Conservation (phyloP, 2,329 filamentous ascomycete genomes). For the Pezicula rhizophila region DNA sequence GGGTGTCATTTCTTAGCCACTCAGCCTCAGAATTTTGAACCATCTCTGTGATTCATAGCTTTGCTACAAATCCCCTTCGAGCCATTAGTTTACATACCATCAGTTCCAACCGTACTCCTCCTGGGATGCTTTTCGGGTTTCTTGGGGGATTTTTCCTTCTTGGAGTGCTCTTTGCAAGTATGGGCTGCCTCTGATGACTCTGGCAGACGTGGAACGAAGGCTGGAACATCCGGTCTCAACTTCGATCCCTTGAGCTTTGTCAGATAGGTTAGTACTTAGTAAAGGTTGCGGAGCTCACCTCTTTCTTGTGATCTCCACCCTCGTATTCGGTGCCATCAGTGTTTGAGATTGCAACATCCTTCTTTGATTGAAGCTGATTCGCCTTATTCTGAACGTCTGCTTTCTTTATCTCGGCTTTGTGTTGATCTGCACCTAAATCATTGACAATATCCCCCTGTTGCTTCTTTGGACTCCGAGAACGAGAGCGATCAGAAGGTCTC, state of each 20-base stretch:
- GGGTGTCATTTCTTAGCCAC: background rate
- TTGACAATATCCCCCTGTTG: conserved; percentile 22
- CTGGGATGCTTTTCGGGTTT: conserved; percentile 8
- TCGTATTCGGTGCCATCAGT: conserved; percentile 1
- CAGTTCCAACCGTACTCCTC: conserved; percentile 4
- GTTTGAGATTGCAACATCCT: conserved; percentile 5
- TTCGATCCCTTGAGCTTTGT: conserved; percentile 17
- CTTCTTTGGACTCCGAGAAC: conserved; percentile 21
- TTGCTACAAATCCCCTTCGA: too few species aligned
- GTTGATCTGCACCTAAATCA: conserved; percentile 17
- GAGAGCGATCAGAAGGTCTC: conserved; percentile 17
- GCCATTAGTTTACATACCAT: too few species aligned
- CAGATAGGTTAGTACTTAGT: background rate
- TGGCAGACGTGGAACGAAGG: conserved; percentile 28
- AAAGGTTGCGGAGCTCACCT: conserved; percentile 19
- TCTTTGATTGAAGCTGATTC: conserved; percentile 13
- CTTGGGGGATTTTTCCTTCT: conserved; percentile 17
- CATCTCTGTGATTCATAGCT: background rate
- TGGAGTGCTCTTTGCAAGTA: conserved; percentile 6
- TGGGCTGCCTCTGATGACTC: conserved; percentile 4
- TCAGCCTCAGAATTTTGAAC: background rate
- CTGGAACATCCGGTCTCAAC: conserved; percentile 34
- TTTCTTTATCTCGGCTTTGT: conserved; percentile 14
- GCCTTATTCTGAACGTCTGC: conserved; percentile 11
- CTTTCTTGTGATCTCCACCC: conserved; percentile 11